Evolutionary conservation across 192 early-diverging fungal species (phyloP).

Genomic region (Coemansia asiatica): DNA sequence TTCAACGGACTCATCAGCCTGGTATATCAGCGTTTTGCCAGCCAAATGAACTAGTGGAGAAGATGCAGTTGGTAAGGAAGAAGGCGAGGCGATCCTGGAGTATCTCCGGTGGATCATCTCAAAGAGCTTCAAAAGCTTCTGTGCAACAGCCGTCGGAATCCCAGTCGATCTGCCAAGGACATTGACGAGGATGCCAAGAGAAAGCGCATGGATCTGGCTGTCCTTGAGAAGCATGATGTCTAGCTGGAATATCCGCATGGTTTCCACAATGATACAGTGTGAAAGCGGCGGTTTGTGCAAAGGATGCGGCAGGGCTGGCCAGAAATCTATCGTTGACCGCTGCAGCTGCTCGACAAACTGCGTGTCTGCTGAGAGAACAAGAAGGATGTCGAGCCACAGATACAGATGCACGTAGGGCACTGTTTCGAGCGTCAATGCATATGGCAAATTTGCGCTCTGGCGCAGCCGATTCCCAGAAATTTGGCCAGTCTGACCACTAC

Average conservation of each 20-base stretch:
- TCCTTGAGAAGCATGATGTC: conserved; percentile 48
- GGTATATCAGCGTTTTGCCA: background rate
- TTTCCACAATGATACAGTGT: conserved; percentile 37
- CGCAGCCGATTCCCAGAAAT: conserved; percentile 3
- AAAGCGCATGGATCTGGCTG: conserved; percentile 35
- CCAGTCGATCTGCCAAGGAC: conserved; percentile 24
- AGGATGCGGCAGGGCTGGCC: conserved; percentile 28
- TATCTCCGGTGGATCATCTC: conserved; percentile 44
- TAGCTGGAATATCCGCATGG: conserved; percentile 47
- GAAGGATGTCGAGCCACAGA: conserved; percentile 34
- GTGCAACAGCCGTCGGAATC: conserved; percentile 29
- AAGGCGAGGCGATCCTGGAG: conserved; percentile 17
- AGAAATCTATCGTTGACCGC: conserved; percentile 41
- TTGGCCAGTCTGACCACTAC: background rate
- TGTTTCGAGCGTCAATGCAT: conserved; percentile 24
- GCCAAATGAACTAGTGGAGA: background rate
- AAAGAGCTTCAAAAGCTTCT: conserved; percentile 46
- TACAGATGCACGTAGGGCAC: conserved; percentile 44
- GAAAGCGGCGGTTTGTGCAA: conserved; percentile 43
- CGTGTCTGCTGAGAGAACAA: conserved; percentile 27
- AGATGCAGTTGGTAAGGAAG: background rate
- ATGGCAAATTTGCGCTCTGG: conserved; percentile 22
- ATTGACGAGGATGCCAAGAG: conserved; percentile 42
- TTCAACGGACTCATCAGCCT: conserved; percentile 18
- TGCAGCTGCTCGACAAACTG: conserved; percentile 49